A percentile compares a stretch with the other conserved stretches of the same genome.
Evolutionary conservation across 1,139 yeast genomes (phyloP).

Genomic region (Kodamaea arcana): DNA sequence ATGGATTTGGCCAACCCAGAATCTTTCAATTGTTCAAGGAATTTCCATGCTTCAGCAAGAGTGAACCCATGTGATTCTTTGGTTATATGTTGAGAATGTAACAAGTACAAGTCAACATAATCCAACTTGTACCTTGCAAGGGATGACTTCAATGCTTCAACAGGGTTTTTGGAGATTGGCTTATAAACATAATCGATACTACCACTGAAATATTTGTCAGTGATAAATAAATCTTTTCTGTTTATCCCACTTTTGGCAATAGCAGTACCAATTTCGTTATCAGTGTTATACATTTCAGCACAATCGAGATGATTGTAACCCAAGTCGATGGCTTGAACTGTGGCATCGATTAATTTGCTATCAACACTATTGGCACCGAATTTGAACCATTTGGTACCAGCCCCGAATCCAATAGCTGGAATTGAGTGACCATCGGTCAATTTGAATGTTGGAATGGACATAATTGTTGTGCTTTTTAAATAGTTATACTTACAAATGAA

Average conservation of each 20-base stretch:
- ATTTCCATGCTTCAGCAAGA: conserved; percentile 53
- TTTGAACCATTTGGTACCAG: conserved; percentile 60
- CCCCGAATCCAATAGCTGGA: conserved; percentile 48
- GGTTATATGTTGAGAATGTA: conserved; percentile 41
- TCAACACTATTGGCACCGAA: conserved; percentile 18
- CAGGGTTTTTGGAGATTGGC: conserved; percentile 16
- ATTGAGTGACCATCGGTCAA: conserved; percentile 21
- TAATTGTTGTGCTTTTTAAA: no score
- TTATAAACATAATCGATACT: conserved; percentile 30
- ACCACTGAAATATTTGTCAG: conserved; percentile 44
- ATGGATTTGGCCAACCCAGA: conserved; percentile 32
- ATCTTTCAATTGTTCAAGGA: conserved; percentile 36
- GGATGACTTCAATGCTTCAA: conserved; percentile 38
- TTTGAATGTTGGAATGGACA: conserved; percentile 7
- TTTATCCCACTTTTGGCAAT: conserved; percentile 17
- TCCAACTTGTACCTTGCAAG: conserved; percentile 32
- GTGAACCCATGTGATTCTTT: conserved; percentile 39
- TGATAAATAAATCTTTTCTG: conserved; percentile 49
- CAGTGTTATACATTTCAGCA: conserved; percentile 33
- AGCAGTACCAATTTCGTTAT: conserved; percentile 28
- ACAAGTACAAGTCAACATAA: conserved; percentile 48
- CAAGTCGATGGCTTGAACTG: conserved; percentile 22
- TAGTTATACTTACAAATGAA: no score
- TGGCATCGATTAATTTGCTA: conserved; percentile 17
- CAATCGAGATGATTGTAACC: conserved; percentile 37